Conservation (phyloP, 2,329 filamentous ascomycete genomes). For the Fusarium kyushuense region DNA sequence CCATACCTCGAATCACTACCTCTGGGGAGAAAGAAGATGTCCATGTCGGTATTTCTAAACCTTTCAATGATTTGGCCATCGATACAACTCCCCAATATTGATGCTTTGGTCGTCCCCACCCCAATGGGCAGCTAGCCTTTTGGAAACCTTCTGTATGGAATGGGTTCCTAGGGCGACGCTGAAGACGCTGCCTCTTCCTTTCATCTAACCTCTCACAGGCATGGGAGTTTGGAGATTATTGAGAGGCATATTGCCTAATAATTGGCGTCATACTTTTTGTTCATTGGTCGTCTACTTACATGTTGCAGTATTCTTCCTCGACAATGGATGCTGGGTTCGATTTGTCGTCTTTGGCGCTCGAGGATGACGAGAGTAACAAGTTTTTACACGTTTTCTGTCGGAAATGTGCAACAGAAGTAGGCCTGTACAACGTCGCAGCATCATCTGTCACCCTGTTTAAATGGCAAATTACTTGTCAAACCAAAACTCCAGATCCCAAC, state of each 20-base stretch:
- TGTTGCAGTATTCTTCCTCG: slow-evolving; percentile 55
- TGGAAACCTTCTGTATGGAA: slow-evolving; percentile 56
- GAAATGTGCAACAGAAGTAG: slow-evolving; percentile 60
- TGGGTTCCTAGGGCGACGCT: slow-evolving; percentile 55
- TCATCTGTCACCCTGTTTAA: slow-evolving; percentile 66
- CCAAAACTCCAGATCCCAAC: slow-evolving; percentile 32
- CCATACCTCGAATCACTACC: slow-evolving; percentile 6
- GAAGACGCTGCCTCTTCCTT: slow-evolving; percentile 55
- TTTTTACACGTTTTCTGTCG: slow-evolving; percentile 60
- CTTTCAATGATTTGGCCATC: slow-evolving; percentile 69
- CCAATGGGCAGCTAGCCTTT: slow-evolving; percentile 39
- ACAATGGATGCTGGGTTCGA: slow-evolving; percentile 49
- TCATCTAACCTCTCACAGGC: slow-evolving; percentile 62
- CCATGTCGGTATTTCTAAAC: slow-evolving; percentile 60
- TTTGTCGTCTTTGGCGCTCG: slow-evolving; percentile 48
- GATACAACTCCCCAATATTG: slow-evolving; percentile 77
- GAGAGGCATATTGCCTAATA: slow-evolving; percentile 57
- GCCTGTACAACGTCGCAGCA: slow-evolving; percentile 60
- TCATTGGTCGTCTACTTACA: slow-evolving; percentile 42
- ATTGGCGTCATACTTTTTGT: slow-evolving; percentile 14
- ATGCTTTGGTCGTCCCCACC: slow-evolving; percentile 49
- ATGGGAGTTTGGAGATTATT: slow-evolving; percentile 62
- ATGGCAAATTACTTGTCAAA: slow-evolving; percentile 64
- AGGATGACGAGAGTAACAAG: slow-evolving; percentile 41
- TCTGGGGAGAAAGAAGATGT: slow-evolving; percentile 71